Conservation (phyloP, 1,139 yeast genomes). For the Saccharomyces hybrid region DNA sequence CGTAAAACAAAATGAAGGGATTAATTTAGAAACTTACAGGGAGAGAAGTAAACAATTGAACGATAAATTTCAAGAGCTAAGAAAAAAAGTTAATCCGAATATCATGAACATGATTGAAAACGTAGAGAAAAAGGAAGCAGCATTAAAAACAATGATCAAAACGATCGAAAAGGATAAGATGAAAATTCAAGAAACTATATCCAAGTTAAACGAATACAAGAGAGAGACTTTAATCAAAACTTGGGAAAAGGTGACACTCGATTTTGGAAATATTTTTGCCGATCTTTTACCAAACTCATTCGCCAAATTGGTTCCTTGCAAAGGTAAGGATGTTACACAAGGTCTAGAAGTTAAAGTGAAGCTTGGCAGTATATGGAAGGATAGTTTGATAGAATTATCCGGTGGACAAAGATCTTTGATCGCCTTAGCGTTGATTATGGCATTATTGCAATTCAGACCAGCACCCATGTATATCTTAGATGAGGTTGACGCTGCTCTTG, state of each 20-base stretch:
- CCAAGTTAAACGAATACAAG: constrained; percentile 80
- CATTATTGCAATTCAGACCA: constrained; percentile 86
- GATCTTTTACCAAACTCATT: constrained; percentile 85
- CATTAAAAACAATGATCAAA: constrained; percentile 70
- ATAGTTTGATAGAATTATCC: constrained; percentile 85
- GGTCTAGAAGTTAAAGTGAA: constrained; percentile 90
- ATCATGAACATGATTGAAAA: constrained; percentile 92
- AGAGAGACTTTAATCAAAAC: constrained; percentile 76
- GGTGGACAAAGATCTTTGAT: constrained; percentile 96
- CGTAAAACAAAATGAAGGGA: constrained; percentile 51
- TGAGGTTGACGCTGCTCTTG: constrained; percentile 97
- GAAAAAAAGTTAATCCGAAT: constrained; percentile 75
- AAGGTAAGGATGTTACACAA: constrained; percentile 72
- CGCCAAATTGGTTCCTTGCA: constrained; percentile 81
- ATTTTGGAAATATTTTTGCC: constrained; percentile 87
- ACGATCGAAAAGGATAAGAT: constrained; percentile 86
- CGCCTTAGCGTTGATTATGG: constrained; percentile 84
- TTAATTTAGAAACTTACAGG: constrained; percentile 56
- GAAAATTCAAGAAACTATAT: constrained; percentile 83
- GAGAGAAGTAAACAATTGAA: constrained; percentile 50
- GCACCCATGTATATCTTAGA: constrained; percentile 97
- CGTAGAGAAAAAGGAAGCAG: constrained; percentile 79
- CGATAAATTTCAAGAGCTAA: constrained; percentile 66
- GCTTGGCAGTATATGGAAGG: constrained; percentile 92
- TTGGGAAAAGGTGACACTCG: constrained; percentile 76